phyloP scores from a whole-genome alignment of 768 basidiomycete species.

The Kwoniella europaea region DNA sequence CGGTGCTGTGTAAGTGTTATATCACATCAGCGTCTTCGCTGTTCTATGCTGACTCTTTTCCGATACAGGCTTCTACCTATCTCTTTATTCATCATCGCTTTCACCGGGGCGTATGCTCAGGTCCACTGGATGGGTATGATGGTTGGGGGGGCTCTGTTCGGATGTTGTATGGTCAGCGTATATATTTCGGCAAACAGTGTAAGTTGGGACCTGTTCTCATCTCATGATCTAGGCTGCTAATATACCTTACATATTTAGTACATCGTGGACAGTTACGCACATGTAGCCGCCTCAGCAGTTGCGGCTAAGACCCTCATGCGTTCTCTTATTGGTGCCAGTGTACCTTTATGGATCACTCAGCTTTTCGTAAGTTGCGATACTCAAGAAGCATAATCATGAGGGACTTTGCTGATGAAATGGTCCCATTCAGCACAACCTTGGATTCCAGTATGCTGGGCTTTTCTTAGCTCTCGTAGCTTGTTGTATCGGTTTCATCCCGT shows the following conservation, averaged over 20 bases:
- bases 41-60: not conserved
- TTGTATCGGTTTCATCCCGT: constrained; percentile 43
- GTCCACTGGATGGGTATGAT: constrained; percentile 75
- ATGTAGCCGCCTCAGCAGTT: constrained; percentile 62
- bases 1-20: constrained; percentile 27
- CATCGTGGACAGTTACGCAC: constrained; percentile 47
- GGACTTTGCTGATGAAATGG: not conserved
- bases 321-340: constrained; percentile 72
- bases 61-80: constrained; percentile 62
- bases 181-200: constrained; percentile 68
- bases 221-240: not conserved
- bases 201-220: constrained; percentile 6
- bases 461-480: constrained; percentile 43
- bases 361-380: constrained; percentile 59
- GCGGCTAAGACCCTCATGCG: constrained; percentile 71
- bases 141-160: constrained; percentile 64
- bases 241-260: not conserved
- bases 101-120: constrained; percentile 65
- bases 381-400: not conserved
- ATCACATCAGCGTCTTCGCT: not conserved
- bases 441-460: constrained; percentile 41
- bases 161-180: constrained; percentile 64
- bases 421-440: constrained; percentile 34
- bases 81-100: constrained; percentile 73
- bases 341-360: constrained; percentile 76